Base-by-base conservation (phyloP, 1,139 yeast genomes). In the Kluyveromyces sp. region DNA sequence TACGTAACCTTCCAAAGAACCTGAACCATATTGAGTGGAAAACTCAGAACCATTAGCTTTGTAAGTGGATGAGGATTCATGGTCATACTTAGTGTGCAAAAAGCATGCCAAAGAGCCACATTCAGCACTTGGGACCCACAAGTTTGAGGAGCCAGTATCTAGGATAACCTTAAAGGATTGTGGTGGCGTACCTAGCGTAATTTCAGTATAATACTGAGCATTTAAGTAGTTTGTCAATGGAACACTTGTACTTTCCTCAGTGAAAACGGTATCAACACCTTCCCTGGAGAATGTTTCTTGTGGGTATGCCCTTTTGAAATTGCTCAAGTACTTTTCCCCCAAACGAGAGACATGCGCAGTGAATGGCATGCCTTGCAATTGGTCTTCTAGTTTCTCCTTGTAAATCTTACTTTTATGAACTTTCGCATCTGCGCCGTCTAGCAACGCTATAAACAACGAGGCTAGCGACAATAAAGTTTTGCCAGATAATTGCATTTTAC, bases 71-170 rank as follows among this genome's bases (percentile, higher is more conserved):
- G 96, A 88, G 21, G 77, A 70, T 45, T 77, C 79, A 57, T 89
- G 94, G 68, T 87, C 94, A 64, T 87, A 92, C 73, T 88, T 90
- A 60, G 83, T 63, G 72, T 92, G 98, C 66, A 92, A 74, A 75
- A 79, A 90, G 71, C 98, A 92, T 39, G 98, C 97, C 70, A 92
- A 79, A 4, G 97, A 88, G 41, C 87, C 73, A 72, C 98, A 92
- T 54, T 87, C 90, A 42, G 75, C 59, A 50, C 95, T 79, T 46
- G 98, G 98, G 50, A 92, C 90, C 98, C 98, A 92, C 70, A 92
- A 74, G 69, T 92, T 92, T 45, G 97, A 85, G 29, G 96, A 87
- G 39, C 98, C 98, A 32, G 97, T 92, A 68, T 92, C 97, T 61
- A 92, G 75, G 54, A 86, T 81, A 43, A 86, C 95, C 73, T 89